Base-by-base conservation (phyloP, 768 basidiomycete species). In the Crepidotus variabilis region DNA sequence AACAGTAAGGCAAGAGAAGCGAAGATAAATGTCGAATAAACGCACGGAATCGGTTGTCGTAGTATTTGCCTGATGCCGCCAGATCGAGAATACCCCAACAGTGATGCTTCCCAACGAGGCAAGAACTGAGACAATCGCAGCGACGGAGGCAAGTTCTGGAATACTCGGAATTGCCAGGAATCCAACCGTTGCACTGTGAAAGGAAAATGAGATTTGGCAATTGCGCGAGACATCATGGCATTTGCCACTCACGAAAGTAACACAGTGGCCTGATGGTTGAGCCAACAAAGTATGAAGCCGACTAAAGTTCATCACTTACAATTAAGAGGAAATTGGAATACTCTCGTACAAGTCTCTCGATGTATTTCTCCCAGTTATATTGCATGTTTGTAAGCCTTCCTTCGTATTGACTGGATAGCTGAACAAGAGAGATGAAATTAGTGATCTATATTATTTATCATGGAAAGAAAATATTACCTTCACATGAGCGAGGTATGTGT, bases 241-340 rank as follows among this genome's bases (percentile, higher is more conserved):
- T n/a, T n/a, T n/a, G n/a, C n/a, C n/a, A 70, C 78, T 52, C 59
- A 80, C 80, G 80, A 80, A 51, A 83, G 75, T 18, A 82, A 65
- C 28, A 83, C 80, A 8, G 81, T 82, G 9, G 80, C 74, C 80
- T 83, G 50, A 6, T 46, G 11, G 20, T 48, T 23, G 0, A 47
- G 16, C 50, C 51, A 18, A 50, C 10, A 52, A 14, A 50, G 50
- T 21, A 57, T 45, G 33, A 10, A 16, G 4, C 43, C n/a, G 24
- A 18, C 21, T 36, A 9, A 11, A 11, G n/a, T n/a, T 45, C 7
- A 16, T 46, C 47, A 24, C 80, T 70, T 58, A 83, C 82, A 34
- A 84, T 76, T 6, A 83, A 72, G 18, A 83, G 69, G 58, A 84
- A 83, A 55, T 83, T 76, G 8, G 80, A 79, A 61, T 83, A 83